These are phyloP conservation scores for Solanum sejunctum DNA, from an alignment of 257 asterid species.

Conservation along the genomic window DNA sequence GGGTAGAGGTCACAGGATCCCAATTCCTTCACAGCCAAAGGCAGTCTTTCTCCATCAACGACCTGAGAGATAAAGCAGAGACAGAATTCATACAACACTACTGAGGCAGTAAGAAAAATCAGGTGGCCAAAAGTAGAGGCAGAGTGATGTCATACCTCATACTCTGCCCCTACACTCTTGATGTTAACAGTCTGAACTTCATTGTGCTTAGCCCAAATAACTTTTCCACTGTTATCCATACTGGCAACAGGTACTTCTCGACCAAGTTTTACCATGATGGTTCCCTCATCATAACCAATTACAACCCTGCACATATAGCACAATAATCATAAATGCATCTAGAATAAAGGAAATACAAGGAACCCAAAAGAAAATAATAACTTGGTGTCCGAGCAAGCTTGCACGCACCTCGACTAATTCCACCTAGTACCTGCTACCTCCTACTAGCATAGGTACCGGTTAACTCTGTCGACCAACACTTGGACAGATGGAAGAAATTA, in stretches of 20 bases:
- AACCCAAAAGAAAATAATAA: neutral
- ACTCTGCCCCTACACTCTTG: slow-evolving; percentile 83
- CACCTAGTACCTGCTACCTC: neutral
- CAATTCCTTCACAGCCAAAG: slow-evolving; percentile 89
- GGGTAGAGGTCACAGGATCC: slow-evolving; percentile 99
- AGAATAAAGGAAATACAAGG: neutral
- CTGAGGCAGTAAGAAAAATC: neutral
- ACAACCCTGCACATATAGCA: slow-evolving; percentile 56
- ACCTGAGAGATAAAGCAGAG: slow-evolving; percentile 32
- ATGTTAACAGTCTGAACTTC: slow-evolving; percentile 96
- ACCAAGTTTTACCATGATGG: slow-evolving; percentile 95
- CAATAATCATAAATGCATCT: slow-evolving; percentile 4
- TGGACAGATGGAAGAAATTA: neutral
- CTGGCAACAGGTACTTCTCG: slow-evolving; percentile 97
- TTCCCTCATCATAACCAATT: slow-evolving; percentile 97
- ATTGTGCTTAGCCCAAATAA: slow-evolving; percentile 97
- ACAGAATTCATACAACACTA: neutral
- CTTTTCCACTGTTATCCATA: slow-evolving; percentile 94
- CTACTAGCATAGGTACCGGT: neutral
- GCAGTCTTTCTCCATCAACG: slow-evolving; percentile 92
- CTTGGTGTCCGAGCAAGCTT: neutral
- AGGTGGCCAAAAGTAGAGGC: neutral
- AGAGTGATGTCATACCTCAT: slow-evolving; percentile 39
- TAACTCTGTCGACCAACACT: neutral
- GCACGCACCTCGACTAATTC: neutral